A percentile compares a stretch with the other conserved stretches of the same genome.
phyloP scores from a whole-genome alignment of 176 grass and related monocot genomes.

The Carex pumila region DNA sequence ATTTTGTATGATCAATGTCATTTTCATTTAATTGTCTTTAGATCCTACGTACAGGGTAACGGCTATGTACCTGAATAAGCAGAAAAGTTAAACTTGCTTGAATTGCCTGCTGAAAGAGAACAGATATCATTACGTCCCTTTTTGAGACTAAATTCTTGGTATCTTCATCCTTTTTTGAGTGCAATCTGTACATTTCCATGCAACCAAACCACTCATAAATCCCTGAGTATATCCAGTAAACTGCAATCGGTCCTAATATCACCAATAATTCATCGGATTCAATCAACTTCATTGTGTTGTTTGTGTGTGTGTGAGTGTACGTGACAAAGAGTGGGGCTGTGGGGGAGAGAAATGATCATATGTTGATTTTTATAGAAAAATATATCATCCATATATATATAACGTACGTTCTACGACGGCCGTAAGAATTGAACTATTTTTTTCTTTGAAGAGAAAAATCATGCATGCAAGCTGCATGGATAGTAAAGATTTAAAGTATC shows the following conservation, averaged over 20 bases:
- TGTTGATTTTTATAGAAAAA: no score
- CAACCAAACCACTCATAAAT: conserved; percentile 44
- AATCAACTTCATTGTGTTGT: conserved; percentile 15
- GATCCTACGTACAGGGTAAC: no score
- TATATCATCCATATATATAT: no score
- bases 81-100: conserved; percentile 20
- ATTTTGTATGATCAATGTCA: no score
- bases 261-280: conserved; percentile 28
- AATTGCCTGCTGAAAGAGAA: conserved; percentile 77
- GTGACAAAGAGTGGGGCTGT: neutral
- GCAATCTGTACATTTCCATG: conserved; percentile 57
- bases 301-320: neutral
- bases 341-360: no score
- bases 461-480: no score
- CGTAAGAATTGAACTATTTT: no score
- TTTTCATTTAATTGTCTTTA: no score
- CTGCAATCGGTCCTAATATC: conserved; percentile 39
- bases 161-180: conserved; percentile 56
- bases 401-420: no score
- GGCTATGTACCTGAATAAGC: neutral
- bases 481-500: no score
- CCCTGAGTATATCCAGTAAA: conserved; percentile 70
- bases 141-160: conserved; percentile 60
- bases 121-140: conserved; percentile 44
- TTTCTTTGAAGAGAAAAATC: no score